A percentile compares a stretch with the other conserved stretches of the same genome.
Conservation (phyloP, 495 filamentous ascomycete species). For the Ramalina intermedia region DNA sequence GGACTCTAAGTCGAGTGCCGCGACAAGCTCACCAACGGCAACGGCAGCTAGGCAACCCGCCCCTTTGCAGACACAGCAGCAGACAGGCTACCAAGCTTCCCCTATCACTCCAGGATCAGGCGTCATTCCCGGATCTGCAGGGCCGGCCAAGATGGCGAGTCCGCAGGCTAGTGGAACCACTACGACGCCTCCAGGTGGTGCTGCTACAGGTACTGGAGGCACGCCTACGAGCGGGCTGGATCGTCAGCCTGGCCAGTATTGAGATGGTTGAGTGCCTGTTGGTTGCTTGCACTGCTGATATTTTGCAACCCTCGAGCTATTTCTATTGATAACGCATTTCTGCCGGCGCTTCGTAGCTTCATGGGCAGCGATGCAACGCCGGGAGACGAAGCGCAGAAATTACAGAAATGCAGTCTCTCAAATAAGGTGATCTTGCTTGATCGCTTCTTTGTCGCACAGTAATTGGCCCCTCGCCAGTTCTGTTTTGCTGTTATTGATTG, state of each 20-base stretch:
- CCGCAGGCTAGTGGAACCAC: conserved; percentile 1
- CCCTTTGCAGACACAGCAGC: conserved; percentile 22
- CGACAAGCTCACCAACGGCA: conserved; percentile 3
- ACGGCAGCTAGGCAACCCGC: conserved; percentile 16
- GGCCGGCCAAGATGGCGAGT: not conserved
- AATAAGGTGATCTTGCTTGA: too few species aligned
- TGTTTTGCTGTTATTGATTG: too few species aligned
- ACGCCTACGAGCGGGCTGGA: conserved; percentile 10
- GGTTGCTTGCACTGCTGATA: too few species aligned
- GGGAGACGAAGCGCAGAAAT: too few species aligned
- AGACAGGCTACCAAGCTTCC: conserved; percentile 12
- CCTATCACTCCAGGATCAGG: conserved; percentile 2
- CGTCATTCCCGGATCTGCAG: not conserved
- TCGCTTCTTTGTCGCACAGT: too few species aligned
- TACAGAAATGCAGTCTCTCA: too few species aligned
- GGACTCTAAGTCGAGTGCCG: conserved; percentile 12
- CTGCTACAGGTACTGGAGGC: conserved; percentile 1
- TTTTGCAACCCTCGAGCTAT: too few species aligned
- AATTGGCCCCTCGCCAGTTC: too few species aligned
- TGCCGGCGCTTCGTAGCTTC: too few species aligned
- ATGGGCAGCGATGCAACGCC: too few species aligned
- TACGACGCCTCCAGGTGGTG: not conserved
- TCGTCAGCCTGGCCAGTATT: conserved; percentile 15
- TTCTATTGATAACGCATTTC: too few species aligned
- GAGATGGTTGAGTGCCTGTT: not conserved